Evolutionary conservation across 2,329 filamentous ascomycete genomes (phyloP).

Genomic region (Didymella glomerata): DNA sequence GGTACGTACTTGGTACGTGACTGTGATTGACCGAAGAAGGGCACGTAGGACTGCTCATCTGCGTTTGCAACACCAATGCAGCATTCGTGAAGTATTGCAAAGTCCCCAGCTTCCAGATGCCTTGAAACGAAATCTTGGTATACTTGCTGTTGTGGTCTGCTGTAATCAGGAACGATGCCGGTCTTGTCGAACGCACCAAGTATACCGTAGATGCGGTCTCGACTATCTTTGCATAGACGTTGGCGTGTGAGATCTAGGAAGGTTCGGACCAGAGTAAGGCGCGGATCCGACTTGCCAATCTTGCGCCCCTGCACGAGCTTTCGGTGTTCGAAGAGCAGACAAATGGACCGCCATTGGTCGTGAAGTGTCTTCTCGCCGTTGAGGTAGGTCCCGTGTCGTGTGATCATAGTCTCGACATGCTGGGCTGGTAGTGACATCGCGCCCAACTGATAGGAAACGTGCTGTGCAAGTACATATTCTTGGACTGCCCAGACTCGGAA

Average conservation of each 20-base stretch:
- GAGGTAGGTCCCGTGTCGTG: conserved; percentile 10
- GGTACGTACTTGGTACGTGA: conserved; percentile 6
- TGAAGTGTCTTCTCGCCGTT: conserved; percentile 8
- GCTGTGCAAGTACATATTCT: conserved; percentile 12
- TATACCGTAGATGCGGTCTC: conserved; percentile 19
- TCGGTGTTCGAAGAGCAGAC: conserved; percentile 13
- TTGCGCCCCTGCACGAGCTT: conserved; percentile 10
- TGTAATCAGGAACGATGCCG: conserved; percentile 9
- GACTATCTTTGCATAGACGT: conserved; percentile 16
- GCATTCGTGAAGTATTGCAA: conserved; percentile 18
- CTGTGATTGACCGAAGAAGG: conserved; percentile 16
- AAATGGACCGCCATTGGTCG: conserved; percentile 18
- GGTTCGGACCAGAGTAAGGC: conserved; percentile 6
- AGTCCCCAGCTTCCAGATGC: conserved; percentile 13
- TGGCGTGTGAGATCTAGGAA: conserved; percentile 18
- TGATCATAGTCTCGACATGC: conserved; percentile 15
- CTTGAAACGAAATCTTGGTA: conserved; percentile 16
- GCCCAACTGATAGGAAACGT: conserved; percentile 8
- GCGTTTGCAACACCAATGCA: conserved; percentile 15
- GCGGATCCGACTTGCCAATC: not conserved
- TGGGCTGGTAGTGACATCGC: conserved; percentile 4
- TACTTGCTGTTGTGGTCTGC: conserved; percentile 2
- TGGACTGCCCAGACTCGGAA: conserved; percentile 18
- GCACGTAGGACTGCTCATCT: conserved; percentile 15
- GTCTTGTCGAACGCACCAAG: conserved; percentile 10